These are phyloP conservation scores for Zymoseptoria tritici DNA, from an alignment of 2,329 filamentous ascomycete species.

Conservation along the genomic window DNA sequence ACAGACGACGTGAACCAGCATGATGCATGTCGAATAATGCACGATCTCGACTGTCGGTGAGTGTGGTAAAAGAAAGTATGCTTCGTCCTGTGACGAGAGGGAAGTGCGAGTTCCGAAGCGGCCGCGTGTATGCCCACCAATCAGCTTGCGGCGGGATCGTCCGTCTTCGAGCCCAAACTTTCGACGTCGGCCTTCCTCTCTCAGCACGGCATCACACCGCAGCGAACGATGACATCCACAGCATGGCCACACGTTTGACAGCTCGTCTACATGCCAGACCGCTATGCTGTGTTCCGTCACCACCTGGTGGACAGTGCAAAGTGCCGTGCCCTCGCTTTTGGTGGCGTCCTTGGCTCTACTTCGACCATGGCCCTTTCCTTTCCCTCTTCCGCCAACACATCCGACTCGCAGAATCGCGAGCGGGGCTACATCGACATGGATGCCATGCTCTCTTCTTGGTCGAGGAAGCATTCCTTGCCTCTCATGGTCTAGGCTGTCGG, in stretches of 20 bases:
- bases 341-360: constrained; percentile 6
- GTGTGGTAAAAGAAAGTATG: neutral
- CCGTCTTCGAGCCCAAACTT: neutral
- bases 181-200: neutral
- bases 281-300: constrained; percentile 8
- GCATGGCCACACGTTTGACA: constrained; percentile 12
- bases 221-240: constrained; percentile 4
- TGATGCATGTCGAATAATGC: neutral
- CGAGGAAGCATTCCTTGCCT: constrained; percentile 4
- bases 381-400: constrained; percentile 11
- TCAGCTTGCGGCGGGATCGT: neutral
- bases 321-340: constrained; percentile 11
- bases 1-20: neutral
- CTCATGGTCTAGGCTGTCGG: constrained; percentile 2
- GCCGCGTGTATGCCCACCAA: neutral
- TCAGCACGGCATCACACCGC: neutral
- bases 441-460: constrained; percentile 11
- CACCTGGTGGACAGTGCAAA: constrained; percentile 4
- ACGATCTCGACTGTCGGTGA: neutral
- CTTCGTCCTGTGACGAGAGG: neutral
- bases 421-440: constrained; percentile 14
- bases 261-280: constrained; percentile 7
- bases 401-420: constrained; percentile 8
- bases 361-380: constrained; percentile 3
- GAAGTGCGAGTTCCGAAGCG: neutral